Evolutionary conservation across 2,329 filamentous ascomycete genomes (phyloP).

Genomic region (Arthrobotrys iridis): DNA sequence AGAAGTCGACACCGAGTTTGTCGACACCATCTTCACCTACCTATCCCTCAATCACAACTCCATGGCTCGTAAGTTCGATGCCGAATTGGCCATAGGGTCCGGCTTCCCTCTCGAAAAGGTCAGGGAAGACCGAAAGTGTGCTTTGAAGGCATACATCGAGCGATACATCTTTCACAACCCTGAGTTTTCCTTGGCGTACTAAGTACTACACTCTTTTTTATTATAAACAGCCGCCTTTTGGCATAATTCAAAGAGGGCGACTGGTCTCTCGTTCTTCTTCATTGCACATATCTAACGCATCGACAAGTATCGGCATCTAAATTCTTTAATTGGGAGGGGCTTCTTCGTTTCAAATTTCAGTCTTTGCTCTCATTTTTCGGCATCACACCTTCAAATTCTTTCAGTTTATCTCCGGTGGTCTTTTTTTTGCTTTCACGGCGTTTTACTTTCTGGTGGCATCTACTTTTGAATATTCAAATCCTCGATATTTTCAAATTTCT

Average conservation of each 20-base stretch:
- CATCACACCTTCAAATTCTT: slow-evolving; percentile 1
- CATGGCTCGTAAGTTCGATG: slow-evolving; percentile 51
- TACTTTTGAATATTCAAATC: slow-evolving; percentile 4
- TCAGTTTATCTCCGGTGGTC: neutral
- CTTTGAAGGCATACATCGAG: slow-evolving; percentile 50
- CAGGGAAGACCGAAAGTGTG: slow-evolving; percentile 34
- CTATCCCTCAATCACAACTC: slow-evolving; percentile 49
- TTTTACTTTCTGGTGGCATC: slow-evolving; percentile 16
- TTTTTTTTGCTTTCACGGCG: slow-evolving; percentile 28
- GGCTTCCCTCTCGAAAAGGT: slow-evolving; percentile 49
- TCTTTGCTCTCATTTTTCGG: slow-evolving; percentile 10
- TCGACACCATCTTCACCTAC: slow-evolving; percentile 49
- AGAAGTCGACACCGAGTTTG: slow-evolving; percentile 47
- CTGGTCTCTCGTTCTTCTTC: slow-evolving; percentile 42
- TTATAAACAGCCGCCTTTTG: neutral
- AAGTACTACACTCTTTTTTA: slow-evolving; percentile 1
- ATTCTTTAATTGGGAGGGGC: slow-evolving; percentile 45
- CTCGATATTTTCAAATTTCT: no score
- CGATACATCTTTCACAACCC: slow-evolving; percentile 50
- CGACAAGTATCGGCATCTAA: slow-evolving; percentile 11
- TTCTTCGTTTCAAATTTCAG: neutral
- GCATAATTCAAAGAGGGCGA: slow-evolving; percentile 1
- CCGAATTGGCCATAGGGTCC: slow-evolving; percentile 45
- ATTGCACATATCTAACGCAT: slow-evolving; percentile 42
- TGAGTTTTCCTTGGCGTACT: slow-evolving; percentile 19